A percentile compares a stretch with the other conserved stretches of the same genome.
Conservation (phyloP, 306 rosid species). For the Cyclanthera cordifolia region DNA sequence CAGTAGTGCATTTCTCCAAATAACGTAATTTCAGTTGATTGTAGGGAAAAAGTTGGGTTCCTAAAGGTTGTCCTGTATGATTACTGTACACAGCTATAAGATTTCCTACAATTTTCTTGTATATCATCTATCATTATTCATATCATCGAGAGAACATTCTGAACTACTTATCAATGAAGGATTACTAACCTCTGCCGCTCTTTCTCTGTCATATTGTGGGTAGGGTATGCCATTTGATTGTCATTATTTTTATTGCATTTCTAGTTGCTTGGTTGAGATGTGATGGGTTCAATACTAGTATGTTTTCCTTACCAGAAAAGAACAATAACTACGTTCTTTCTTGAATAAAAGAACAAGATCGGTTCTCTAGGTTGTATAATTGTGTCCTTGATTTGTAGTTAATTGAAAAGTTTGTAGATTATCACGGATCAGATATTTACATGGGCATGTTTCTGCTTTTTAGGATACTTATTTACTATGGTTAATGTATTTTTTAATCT, state of each 20-base stretch:
- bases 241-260: neutral
- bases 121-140: neutral
- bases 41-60: neutral
- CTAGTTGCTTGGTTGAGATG: too few relatives aligned
- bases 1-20: neutral
- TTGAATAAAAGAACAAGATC: neutral
- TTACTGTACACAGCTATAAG: neutral
- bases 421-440: neutral
- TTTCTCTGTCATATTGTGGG: neutral
- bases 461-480: neutral
- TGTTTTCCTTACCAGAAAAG: too few relatives aligned
- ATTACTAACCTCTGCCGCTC: neutral
- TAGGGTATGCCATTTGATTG: neutral
- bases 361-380: neutral
- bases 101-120: neutral
- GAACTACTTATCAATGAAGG: neutral
- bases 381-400: neutral
- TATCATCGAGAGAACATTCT: neutral
- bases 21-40: neutral
- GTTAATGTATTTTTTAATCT: neutral
- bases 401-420: neutral
- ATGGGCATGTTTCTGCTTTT: neutral
- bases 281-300: too few relatives aligned
- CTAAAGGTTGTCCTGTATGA: neutral
- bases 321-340: too few relatives aligned